Percentiles rank a stretch among this genome's conserved stretches.
Conservation (phyloP, 495 filamentous ascomycete species). For the Neurospora africana region DNA sequence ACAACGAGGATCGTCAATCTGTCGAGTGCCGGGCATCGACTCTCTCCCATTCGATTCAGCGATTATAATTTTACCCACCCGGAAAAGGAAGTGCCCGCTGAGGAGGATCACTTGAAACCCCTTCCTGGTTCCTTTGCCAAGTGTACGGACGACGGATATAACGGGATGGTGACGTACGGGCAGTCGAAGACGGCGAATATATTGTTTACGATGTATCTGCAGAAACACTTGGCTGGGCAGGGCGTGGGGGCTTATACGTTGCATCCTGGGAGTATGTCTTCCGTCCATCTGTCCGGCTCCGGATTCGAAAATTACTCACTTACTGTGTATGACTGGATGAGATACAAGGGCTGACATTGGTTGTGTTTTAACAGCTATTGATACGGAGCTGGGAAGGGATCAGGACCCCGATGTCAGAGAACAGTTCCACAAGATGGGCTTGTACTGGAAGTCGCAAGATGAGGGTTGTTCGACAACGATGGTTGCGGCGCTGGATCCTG, state of each 20-base stretch:
- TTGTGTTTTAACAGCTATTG: conserved; percentile 13
- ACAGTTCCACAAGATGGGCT: conserved; percentile 26
- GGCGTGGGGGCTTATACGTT: conserved; percentile 33
- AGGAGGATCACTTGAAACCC: conserved; percentile 24
- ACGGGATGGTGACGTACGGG: conserved; percentile 42
- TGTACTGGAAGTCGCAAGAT: conserved; percentile 40
- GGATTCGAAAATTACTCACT: too few species aligned
- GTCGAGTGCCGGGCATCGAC: conserved; percentile 38
- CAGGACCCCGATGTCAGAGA: conserved; percentile 28
- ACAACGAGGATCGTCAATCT: conserved; percentile 35
- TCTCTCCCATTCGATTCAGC: conserved; percentile 43
- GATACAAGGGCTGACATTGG: too few species aligned
- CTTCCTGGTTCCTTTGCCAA: conserved; percentile 23
- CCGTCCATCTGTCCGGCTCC: too few species aligned
- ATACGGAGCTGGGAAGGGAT: conserved; percentile 31
- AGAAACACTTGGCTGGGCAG: conserved; percentile 20
- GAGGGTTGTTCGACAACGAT: conserved; percentile 48
- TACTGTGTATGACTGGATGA: too few species aligned
- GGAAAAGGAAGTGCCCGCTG: conserved; percentile 23
- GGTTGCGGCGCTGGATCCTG: conserved; percentile 47
- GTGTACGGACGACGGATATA: conserved; percentile 39
- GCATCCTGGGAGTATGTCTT: conserved; percentile 37
- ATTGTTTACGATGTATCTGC: conserved; percentile 42
- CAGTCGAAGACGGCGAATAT: conserved; percentile 54
- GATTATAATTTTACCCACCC: conserved; percentile 44